Base-by-base conservation (phyloP, 2,329 filamentous ascomycete genomes). In the Hysterium pulicare region DNA sequence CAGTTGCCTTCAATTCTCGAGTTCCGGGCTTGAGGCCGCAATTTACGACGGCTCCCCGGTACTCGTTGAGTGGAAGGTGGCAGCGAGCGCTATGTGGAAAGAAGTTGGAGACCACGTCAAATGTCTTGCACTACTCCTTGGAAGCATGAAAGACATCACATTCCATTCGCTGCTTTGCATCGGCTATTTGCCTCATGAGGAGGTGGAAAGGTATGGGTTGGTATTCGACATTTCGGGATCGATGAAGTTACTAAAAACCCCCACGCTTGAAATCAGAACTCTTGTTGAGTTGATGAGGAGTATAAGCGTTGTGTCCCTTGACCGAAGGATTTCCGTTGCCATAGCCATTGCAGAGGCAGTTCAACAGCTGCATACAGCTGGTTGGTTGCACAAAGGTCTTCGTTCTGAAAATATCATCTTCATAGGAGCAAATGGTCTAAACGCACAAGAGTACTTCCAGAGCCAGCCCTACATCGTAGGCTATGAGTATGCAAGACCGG, bases 341-440 rank as follows among this genome's bases (percentile, higher is more conserved):
- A 28, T 28, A 8, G 24, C 7, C 24, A 28, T 28, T 7, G 24
- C 32, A 5, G 39, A 34, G 16, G 32, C 30, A 3, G 8, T 41
- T 10, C 39, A 34, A 20, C 39, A 41, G 5, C 22, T 41, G 5
- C 39, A 41, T 13, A 41, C 39, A 9, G 32, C 39, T 3, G 39
- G 39, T 5, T 41, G 30, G 39, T 30, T 41, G 9, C 39, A 41
- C 19, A 41, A 41, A 34, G 30, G 28, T 10, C 23, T 41, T 19
- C 39, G 39, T 11, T 41, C 39, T 1, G 39, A 41, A 19, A 41
- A 41, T 30, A 26, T 41, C n/a, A 19, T 41, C 4, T 41, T 41
- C 11, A 10, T 41, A 5, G 22, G 7, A 11, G 10, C 13, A 5
- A 5, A 13, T 8, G 30, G 16, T 5, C n/a, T n/a, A 8, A 16